phyloP scores from a whole-genome alignment of 768 basidiomycete species.

The Tephrocybe sp. region DNA sequence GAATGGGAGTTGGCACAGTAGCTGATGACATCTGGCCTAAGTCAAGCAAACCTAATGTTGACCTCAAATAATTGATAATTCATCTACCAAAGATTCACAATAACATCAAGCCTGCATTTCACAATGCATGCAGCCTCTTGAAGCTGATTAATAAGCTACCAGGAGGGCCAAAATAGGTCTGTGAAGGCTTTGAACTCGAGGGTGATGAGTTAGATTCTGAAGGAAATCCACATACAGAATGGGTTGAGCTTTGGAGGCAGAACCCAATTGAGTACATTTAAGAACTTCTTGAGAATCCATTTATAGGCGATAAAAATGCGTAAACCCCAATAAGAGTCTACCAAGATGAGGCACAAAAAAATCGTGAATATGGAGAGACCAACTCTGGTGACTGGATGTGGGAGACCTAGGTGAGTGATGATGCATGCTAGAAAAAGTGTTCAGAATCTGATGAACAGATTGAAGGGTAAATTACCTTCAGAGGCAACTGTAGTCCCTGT shows the following conservation, averaged over 20 bases:
- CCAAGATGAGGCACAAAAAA: constrained; percentile 8
- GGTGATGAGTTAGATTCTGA: constrained; percentile 8
- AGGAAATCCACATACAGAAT: constrained; percentile 7
- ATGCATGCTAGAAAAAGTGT: background rate
- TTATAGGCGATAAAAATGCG: constrained; percentile 22
- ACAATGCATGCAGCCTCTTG: constrained; percentile 11
- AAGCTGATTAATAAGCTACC: constrained; percentile 21
- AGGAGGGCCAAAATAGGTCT: constrained; percentile 21
- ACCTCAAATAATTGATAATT: background rate
- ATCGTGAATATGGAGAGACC: constrained; percentile 32
- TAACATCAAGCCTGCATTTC: constrained; percentile 3
- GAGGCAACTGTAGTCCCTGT: constrained; percentile 32
- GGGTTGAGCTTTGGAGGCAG: constrained; percentile 25
- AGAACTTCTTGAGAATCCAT: constrained; percentile 27
- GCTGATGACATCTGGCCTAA: constrained; percentile 6
- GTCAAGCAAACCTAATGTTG: constrained; percentile 1
- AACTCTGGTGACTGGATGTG: constrained; percentile 36
- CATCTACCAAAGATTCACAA: background rate
- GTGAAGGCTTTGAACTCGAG: constrained; percentile 11
- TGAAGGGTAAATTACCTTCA: constrained; percentile 12
- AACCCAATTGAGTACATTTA: constrained; percentile 28
- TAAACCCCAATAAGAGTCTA: constrained; percentile 26
- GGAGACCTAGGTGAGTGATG: constrained; percentile 30
- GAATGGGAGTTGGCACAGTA: constrained; percentile 7
- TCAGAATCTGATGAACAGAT: background rate